Base-by-base conservation (phyloP, 768 basidiomycete species). In the Boletus reticuloceps region DNA sequence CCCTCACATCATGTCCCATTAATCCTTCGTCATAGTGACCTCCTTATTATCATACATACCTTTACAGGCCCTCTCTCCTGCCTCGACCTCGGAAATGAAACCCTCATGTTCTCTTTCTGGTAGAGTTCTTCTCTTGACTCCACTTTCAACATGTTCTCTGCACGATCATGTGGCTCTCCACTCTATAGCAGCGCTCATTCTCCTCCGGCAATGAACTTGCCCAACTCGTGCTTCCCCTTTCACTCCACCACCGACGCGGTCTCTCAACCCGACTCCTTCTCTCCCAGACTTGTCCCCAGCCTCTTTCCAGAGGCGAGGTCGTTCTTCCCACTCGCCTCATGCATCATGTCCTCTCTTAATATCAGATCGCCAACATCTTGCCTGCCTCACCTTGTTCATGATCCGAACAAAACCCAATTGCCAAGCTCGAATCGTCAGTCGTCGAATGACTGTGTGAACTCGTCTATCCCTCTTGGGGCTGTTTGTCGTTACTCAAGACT, bases 11-110 rank as follows among this genome's bases (percentile, higher is more conserved):
- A 51, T 48, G 54, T 41, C 47, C 19, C 53, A 48, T 50, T 48
- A 52, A 39, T 58, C 47, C 49, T 34, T 64, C 51, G 57, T 56
- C 66, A 66, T 66, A 54, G 64, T 61, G 53, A 56, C 64, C 53
- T 57, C 54, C 58, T 51, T 54, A 57, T 58, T 59, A 58, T 58
- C 59, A 55, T 58, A 34, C 59, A 55, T 58, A 48, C 61, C 58
- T 56, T 64, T 54, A 48, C 54, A 19, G 53, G 56, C 34, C 32
- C 57, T 49, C 63, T 59, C 58, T 59, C 56, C 59, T 53, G 51
- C 63, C 65, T 63, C 55, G 50, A 60, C 69, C 61, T 71, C 69
- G 69, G 69, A 71, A 50, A 71, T 71, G 69, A 71, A 72, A 38
- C 61, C 44, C 67, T 71, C 69, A 69, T 72, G 69, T 70, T 64